Base-by-base conservation (phyloP, 2,329 filamentous ascomycete species). In the Penicillium sp. region DNA sequence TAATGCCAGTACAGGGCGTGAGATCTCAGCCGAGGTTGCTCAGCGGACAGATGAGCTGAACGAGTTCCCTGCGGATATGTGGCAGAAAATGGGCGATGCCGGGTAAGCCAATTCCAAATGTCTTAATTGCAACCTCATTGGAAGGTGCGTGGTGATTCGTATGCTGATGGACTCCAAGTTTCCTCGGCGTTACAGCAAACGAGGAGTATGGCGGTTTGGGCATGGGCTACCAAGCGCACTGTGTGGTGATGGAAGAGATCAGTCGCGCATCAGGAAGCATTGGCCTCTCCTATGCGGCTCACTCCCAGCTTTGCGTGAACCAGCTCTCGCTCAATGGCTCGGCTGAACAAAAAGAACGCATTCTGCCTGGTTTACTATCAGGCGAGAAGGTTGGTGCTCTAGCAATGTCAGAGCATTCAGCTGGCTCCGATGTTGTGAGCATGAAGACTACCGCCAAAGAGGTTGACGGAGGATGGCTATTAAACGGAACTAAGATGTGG, bases 401-500 rank as follows among this genome's bases (percentile, higher is more conserved):
- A 67, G 93, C 93, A 51, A 99, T 99, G 94, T 92, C 88, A 24
- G 93, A 99, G 75, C 89, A 92, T 58, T 90, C 89, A 6, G 88
- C 93, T 1, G 93, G 93, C 13, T 92, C 88, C 63, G 93, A 99
- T 75, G 93, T 99, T 3, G 92, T 99, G 27, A 90, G 88, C 74
- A 97, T 97, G 93, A 90, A 92, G 72, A 95, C 88, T 42, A 88
- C 84, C 3, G 93, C 92, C 0, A 88, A 85, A 70, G 81, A 84
- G 59, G 89, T 90, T 10, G 89, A 94, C 65, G 92, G 92, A 34
- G 93, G 93, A 27, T 97, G 89, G 72, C 58, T 92, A 18, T 79
- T 99, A 51, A 91, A 92, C 67, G 93, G 92, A 31, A 90, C 88
- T 56, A 97, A 99, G 81, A 97, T 97, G 93, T 99, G 93, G 93